These are phyloP conservation scores for Phytophthora crassamura DNA, from an alignment of 352 stramenopile species.

Conservation along the genomic window DNA sequence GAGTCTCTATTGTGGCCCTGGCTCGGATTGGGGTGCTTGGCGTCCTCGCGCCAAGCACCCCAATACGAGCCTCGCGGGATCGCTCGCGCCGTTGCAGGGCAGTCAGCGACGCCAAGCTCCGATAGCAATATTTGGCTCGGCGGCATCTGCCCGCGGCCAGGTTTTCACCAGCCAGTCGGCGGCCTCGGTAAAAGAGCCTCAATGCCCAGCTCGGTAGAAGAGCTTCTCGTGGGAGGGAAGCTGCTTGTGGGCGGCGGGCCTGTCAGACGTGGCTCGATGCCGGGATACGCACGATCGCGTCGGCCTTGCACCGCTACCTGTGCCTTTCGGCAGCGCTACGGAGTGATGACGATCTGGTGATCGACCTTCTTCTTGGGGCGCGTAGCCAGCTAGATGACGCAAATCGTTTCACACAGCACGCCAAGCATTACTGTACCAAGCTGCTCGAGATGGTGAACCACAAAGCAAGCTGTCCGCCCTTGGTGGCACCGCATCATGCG, in stretches of 20 bases:
- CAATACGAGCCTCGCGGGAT: slow-evolving; percentile 4
- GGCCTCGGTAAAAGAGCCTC: slow-evolving; percentile 22
- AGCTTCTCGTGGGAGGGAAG: slow-evolving; percentile 8
- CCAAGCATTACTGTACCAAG: not conserved
- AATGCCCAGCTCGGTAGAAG: slow-evolving; percentile 19
- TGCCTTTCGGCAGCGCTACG: slow-evolving; percentile 2
- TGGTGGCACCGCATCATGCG: slow-evolving; percentile 10
- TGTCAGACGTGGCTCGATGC: slow-evolving; percentile 10
- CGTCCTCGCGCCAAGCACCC: too few relatives aligned
- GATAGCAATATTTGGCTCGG: not conserved
- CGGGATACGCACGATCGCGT: slow-evolving; percentile 14
- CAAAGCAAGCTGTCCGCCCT: slow-evolving; percentile 24
- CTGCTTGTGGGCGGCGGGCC: not conserved
- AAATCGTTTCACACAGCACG: slow-evolving; percentile 19
- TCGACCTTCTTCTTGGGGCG: not conserved
- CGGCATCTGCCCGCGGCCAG: slow-evolving; percentile 2
- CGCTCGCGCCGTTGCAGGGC: slow-evolving; percentile 13
- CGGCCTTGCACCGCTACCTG: slow-evolving; percentile 5
- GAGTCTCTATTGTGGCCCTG: not conserved
- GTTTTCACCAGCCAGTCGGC: slow-evolving; percentile 18
- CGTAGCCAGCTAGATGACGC: slow-evolving; percentile 20
- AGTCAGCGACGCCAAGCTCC: not conserved
- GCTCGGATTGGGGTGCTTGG: too few relatives aligned
- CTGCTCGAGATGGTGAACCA: slow-evolving; percentile 3
- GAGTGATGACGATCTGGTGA: slow-evolving; percentile 15